Evolutionary conservation across 345 rosid species (phyloP).

Genomic region (Acer campestre): DNA sequence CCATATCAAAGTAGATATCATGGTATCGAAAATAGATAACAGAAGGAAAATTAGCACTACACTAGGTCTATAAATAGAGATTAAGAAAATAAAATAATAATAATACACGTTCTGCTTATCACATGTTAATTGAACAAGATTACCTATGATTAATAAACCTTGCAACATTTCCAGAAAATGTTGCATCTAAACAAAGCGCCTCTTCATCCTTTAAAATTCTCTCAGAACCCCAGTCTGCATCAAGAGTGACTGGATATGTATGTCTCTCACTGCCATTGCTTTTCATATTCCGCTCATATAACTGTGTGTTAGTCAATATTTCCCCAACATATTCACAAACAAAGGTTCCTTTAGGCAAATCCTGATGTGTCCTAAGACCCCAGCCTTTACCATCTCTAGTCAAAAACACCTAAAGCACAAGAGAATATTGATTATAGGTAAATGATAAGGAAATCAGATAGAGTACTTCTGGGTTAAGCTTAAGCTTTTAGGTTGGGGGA

Average conservation of each 20-base stretch:
- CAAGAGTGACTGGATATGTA: constrained; percentile 69
- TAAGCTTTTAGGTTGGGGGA: no score
- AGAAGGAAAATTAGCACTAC: not conserved
- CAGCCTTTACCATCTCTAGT: constrained; percentile 78
- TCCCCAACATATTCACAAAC: constrained; percentile 90
- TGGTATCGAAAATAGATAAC: not conserved
- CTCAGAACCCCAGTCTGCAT: constrained; percentile 82
- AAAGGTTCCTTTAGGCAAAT: constrained; percentile 89
- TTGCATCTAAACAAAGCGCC: constrained; percentile 87
- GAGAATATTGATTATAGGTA: constrained; percentile 12
- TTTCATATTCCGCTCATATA: constrained; percentile 52
- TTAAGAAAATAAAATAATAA: not conserved
- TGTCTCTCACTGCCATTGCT: constrained; percentile 39
- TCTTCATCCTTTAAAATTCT: constrained; percentile 66
- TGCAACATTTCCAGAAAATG: constrained; percentile 76
- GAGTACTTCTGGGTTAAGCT: no score
- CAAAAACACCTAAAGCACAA: constrained; percentile 64
- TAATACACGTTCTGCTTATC: not conserved
- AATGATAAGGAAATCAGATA: not conserved
- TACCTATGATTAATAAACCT: constrained; percentile 96
- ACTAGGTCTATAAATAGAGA: not conserved
- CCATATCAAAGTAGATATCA: not conserved
- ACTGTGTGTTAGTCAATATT: constrained; percentile 71
- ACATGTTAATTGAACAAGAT: constrained; percentile 5
- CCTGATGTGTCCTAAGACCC: constrained; percentile 79